Conservation (phyloP, 306 rosid species). For the Corylus americana region DNA sequence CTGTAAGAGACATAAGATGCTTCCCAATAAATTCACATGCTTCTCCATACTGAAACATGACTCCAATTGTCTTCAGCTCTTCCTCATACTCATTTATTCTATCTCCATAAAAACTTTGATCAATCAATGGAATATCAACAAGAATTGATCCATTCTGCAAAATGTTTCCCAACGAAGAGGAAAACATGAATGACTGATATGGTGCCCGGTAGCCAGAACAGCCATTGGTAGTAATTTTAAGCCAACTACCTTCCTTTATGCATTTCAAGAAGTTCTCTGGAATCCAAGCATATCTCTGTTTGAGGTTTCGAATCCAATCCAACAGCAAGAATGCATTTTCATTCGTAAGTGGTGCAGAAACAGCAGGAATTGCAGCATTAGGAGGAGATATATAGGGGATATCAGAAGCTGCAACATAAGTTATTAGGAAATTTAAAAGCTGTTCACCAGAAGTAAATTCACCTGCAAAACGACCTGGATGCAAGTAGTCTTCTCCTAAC, state of each 20-base stretch:
- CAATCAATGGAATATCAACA: slow-evolving; percentile 73
- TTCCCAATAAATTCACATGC: slow-evolving; percentile 64
- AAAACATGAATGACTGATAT: slow-evolving; percentile 51
- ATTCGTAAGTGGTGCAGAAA: slow-evolving; percentile 53
- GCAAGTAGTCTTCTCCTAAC: slow-evolving; percentile 50
- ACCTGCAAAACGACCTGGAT: slow-evolving; percentile 34
- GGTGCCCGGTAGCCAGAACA: slow-evolving; percentile 47
- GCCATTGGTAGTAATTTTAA: slow-evolving; percentile 49
- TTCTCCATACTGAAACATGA: slow-evolving; percentile 62
- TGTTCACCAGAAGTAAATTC: slow-evolving; percentile 11
- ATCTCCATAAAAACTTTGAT: slow-evolving; percentile 49
- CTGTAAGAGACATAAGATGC: slow-evolving; percentile 60
- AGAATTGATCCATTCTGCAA: slow-evolving; percentile 53
- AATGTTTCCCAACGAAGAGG: slow-evolving; percentile 49
- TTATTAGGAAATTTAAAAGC: slow-evolving; percentile 44
- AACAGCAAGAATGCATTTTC: slow-evolving; percentile 61
- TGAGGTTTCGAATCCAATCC: slow-evolving; percentile 55
- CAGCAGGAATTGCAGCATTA: slow-evolving; percentile 43
- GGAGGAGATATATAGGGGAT: slow-evolving; percentile 69
- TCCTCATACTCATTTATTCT: slow-evolving; percentile 43
- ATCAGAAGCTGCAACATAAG: slow-evolving; percentile 48
- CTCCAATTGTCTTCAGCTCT: slow-evolving; percentile 66
- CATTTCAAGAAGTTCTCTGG: slow-evolving; percentile 47
- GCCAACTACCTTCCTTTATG: slow-evolving; percentile 67
- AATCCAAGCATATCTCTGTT: background rate